Base-by-base conservation (phyloP, 2,329 filamentous ascomycete genomes). In the Ophiocordyceps polyrhachis-furcata region DNA sequence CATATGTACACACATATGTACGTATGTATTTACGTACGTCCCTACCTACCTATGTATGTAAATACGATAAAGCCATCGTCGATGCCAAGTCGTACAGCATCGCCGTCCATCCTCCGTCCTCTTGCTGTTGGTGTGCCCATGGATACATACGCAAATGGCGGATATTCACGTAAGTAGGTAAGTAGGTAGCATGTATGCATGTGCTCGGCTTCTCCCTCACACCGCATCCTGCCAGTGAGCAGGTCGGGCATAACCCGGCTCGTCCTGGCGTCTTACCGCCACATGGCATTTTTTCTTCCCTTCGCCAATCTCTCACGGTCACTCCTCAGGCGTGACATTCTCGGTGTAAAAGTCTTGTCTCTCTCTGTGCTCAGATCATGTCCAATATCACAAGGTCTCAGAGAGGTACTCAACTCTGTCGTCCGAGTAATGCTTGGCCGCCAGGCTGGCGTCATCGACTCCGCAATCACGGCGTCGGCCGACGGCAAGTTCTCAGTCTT, bases 241-340 rank as follows among this genome's bases (percentile, higher is more conserved):
- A 19, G n/a, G 35, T 20, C 15, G 31, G 31, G 15, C 25, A 28
- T 28, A 11, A 11, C 25, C 25, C 25, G 25, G 25, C 25, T 11
- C 25, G 25, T 32, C 31, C 31, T 32, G 31, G 31, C 31, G n/a
- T 17, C 35, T 38, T 38, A 19, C 35, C 35, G 35, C n/a, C n/a
- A 38, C n/a, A 38, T n/a, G 35, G 32, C 32, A 37, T 37, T 17
- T 12, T 40, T 8, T 12, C 13, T 35, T 5, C 15, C 32, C 17
- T 17, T 12, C 6, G 19, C 45, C 15, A 37, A 25, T 44, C 35
- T n/a, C 42, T 46, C 20, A 45, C 40, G 11, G 46, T 47, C 40
- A 51, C 46, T 58, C 58, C 48, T 67, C 63, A 3, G 53, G 48
- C 4, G 66, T 67, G 9, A 68, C 57, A 1, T 60, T 61, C 17